phyloP scores from a whole-genome alignment of 2,329 filamentous ascomycete genomes.

The Scedosporium minutisporum region DNA sequence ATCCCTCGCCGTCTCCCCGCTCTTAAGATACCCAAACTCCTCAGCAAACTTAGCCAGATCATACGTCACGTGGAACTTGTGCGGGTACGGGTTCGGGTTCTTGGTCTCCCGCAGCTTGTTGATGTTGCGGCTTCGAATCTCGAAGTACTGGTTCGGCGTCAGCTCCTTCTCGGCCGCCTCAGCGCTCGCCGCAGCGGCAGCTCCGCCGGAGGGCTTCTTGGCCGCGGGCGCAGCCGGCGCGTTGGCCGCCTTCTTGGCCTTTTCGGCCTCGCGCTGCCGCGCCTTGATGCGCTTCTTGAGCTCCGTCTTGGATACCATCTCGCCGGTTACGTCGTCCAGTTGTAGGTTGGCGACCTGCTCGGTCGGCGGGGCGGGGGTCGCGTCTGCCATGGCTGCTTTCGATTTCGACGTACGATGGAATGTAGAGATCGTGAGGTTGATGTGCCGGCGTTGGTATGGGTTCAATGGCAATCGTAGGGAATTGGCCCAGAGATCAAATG shows the following conservation, averaged over 20 bases:
- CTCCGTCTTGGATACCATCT: slow-evolving; percentile 74
- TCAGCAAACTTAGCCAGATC: slow-evolving; percentile 71
- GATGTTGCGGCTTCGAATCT: slow-evolving; percentile 80
- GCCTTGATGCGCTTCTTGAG: slow-evolving; percentile 95
- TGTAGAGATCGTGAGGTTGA: neutral
- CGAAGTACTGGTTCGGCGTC: slow-evolving; percentile 69
- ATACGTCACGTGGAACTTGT: slow-evolving; percentile 82
- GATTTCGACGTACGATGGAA: neutral
- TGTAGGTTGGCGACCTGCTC: slow-evolving; percentile 61
- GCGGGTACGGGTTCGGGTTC: slow-evolving; percentile 78
- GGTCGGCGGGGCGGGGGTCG: slow-evolving; percentile 29
- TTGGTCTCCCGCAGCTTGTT: slow-evolving; percentile 65
- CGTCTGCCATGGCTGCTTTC: slow-evolving; percentile 20
- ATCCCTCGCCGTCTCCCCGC: slow-evolving; percentile 72
- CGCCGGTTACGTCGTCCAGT: slow-evolving; percentile 87
- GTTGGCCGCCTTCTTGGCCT: slow-evolving; percentile 71
- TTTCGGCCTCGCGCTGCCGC: slow-evolving; percentile 77
- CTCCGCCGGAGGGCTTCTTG: slow-evolving; percentile 48
- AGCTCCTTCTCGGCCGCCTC: slow-evolving; percentile 52
- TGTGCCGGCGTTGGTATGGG: neutral
- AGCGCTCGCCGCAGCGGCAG: slow-evolving; percentile 59
- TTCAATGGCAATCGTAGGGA: neutral
- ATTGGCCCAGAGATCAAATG: neutral
- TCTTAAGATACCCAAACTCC: slow-evolving; percentile 73
- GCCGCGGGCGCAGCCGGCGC: slow-evolving; percentile 50